These are phyloP conservation scores for Jaminaea rosea DNA, from an alignment of 1,284 basidiomycete genomes.

Conservation along the genomic window DNA sequence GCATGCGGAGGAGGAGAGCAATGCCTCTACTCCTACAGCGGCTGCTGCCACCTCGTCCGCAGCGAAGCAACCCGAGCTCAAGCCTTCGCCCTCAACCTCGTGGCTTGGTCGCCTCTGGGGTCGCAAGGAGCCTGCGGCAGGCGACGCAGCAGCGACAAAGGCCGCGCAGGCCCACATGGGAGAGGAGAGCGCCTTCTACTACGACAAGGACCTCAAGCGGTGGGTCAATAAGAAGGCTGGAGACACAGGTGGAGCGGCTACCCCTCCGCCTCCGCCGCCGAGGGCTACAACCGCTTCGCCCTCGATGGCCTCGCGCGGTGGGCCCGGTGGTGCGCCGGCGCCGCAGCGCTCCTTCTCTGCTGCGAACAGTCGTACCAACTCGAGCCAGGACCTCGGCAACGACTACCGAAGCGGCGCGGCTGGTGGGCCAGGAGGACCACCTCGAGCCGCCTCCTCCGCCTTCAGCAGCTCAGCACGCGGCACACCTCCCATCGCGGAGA, in stretches of 20 bases:
- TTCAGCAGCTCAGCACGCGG: slow-evolving; percentile 19
- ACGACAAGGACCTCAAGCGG: slow-evolving; percentile 83
- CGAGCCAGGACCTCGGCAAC: not conserved
- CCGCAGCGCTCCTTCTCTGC: slow-evolving; percentile 3
- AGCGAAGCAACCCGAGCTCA: slow-evolving; percentile 20
- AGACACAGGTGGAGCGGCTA: slow-evolving; percentile 24
- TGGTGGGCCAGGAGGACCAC: slow-evolving; percentile 2
- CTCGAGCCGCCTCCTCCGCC: slow-evolving; percentile 2
- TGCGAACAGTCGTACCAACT: not conserved
- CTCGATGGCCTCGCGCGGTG: slow-evolving; percentile 18
- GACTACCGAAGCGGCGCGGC: not conserved
- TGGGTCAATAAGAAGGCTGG: slow-evolving; percentile 83
- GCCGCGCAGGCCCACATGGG: slow-evolving; percentile 68
- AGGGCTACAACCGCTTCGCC: slow-evolving; percentile 34
- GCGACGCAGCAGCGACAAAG: slow-evolving; percentile 26
- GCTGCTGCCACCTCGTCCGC: slow-evolving; percentile 5
- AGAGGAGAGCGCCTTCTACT: slow-evolving; percentile 82
- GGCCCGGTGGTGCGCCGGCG: slow-evolving; percentile 16
- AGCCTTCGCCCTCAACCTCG: slow-evolving; percentile 21
- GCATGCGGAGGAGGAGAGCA: not conserved
- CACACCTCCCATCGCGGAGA: slow-evolving; percentile 19
- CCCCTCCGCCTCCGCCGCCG: slow-evolving; percentile 33
- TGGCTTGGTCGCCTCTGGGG: slow-evolving; percentile 65
- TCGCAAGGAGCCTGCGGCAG: slow-evolving; percentile 42
- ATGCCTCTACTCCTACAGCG: not conserved